Conservation (phyloP, 164 flowering plant species). For the Hamamelis virginiana region DNA sequence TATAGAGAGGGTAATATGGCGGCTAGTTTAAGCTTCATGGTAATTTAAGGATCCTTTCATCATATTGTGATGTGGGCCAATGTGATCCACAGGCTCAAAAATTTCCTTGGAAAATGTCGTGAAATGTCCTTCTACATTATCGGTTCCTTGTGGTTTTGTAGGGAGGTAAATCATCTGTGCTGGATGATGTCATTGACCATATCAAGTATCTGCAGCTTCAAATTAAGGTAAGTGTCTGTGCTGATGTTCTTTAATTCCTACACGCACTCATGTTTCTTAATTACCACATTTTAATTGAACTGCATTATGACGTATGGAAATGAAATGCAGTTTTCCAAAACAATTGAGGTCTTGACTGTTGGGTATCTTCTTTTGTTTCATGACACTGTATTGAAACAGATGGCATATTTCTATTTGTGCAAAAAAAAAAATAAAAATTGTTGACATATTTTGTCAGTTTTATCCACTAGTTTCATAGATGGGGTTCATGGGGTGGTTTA, state of each 20-base stretch:
- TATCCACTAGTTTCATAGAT: not conserved
- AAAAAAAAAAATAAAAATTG: not conserved
- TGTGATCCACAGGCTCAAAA: too few relatives aligned
- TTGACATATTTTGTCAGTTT: not conserved
- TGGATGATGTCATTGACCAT: conserved; percentile 53
- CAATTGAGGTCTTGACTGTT: not conserved
- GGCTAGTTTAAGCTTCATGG: too few relatives aligned
- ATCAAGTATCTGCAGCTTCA: conserved; percentile 62
- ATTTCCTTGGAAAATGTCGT: not conserved
- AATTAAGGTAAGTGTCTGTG: conserved; percentile 42
- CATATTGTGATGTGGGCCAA: too few relatives aligned
- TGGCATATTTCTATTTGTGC: too few relatives aligned
- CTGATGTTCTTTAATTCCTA: not conserved
- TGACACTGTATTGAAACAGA: not conserved
- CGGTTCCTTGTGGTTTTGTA: conserved; percentile 21
- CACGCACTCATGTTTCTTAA: too few relatives aligned
- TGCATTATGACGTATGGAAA: not conserved
- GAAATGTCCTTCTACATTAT: not conserved
- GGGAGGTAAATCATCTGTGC: conserved; percentile 35
- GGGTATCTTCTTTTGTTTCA: not conserved
- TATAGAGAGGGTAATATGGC: too few relatives aligned
- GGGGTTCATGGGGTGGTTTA: not conserved
- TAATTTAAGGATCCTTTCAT: too few relatives aligned
- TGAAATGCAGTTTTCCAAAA: not conserved
- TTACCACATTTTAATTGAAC: not conserved